Base-by-base conservation (phyloP, 139 green algal species). In the Chlorokybus atmophyticus region DNA sequence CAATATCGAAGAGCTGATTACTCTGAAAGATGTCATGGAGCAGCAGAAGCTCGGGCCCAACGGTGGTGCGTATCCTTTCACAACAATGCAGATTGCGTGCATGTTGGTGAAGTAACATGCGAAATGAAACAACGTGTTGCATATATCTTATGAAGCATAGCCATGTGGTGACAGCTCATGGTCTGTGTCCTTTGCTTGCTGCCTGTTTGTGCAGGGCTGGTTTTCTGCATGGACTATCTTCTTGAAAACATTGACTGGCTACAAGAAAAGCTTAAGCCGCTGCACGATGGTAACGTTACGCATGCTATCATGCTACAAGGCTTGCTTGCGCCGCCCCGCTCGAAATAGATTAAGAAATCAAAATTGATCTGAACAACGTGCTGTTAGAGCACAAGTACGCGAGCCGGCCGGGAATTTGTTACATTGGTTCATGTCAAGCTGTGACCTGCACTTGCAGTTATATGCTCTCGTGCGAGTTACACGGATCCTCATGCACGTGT, bases 141-240 rank as follows among this genome's bases (percentile, higher is more conserved):
- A 19, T 19, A 47, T 47, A 47, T 19, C 19, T n/a, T 47, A 47
- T n/a, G 19, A 19, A n/a, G n/a, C n/a, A n/a, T n/a, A n/a, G n/a
- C n/a, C n/a, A n/a, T n/a, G n/a, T n/a, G n/a, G n/a, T n/a, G 35
- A 14, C 35, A 10, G 10, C 35, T 44, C 10, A 10, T 32, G 10
- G 24, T 55, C 10, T 14, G 14, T 55, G 47, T 32, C 25, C 47
- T 14, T 23, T 55, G 47, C 10, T 10, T 14, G 10, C 25, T 55
- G 47, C n/a, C n/a, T 63, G 49, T 39, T 6, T 63, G 3, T 14
- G 1, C 52, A 69, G 60, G 62, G 5, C 74, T 98, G 62, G 58
- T 98, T 48, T 95, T 90, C 60, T 95, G 87, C 80, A 99, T 99
- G 91, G 91, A 99, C 62, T 94, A 93, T 57, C 41, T 78, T 2